Evolutionary conservation across 1,284 basidiomycete genomes (phyloP).

Genomic region (Heterobasidion occidentale): DNA sequence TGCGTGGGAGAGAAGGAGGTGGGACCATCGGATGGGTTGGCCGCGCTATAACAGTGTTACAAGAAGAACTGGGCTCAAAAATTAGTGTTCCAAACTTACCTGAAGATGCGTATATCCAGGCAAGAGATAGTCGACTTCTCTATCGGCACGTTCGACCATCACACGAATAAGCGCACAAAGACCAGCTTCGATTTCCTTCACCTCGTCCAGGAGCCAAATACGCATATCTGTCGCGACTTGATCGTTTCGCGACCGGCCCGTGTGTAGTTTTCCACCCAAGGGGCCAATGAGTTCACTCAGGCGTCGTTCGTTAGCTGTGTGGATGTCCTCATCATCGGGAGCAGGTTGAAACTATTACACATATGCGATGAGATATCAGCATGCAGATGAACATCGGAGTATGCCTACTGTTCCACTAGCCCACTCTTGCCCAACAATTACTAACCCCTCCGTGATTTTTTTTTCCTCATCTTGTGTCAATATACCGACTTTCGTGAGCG

Average conservation of each 20-base stretch:
- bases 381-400: neutral
- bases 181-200: slow-evolving; percentile 61
- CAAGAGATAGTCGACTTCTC: slow-evolving; percentile 86
- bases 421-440: slow-evolving; percentile 83
- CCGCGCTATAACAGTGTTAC: slow-evolving; percentile 61
- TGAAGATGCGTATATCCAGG: slow-evolving; percentile 98
- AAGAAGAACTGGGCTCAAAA: neutral
- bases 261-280: slow-evolving; percentile 90
- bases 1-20: slow-evolving; percentile 92
- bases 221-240: slow-evolving; percentile 98
- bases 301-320: slow-evolving; percentile 97
- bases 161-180: slow-evolving; percentile 79
- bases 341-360: slow-evolving; percentile 55
- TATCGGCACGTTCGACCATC: slow-evolving; percentile 86
- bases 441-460: slow-evolving; percentile 76
- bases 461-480: slow-evolving; percentile 69
- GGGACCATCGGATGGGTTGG: slow-evolving; percentile 98
- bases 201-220: slow-evolving; percentile 87
- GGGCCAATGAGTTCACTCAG: slow-evolving; percentile 90
- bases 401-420: slow-evolving; percentile 48
- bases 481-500: slow-evolving; percentile 74
- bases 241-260: slow-evolving; percentile 93
- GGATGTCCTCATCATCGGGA: slow-evolving; percentile 94
- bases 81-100: slow-evolving; percentile 33
- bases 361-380: neutral